Percentiles rank a stretch among this genome's conserved stretches.
These are phyloP conservation scores for Nakaseomyces uthaithaninus DNA, from an alignment of 1,139 yeast species.

Conservation along the genomic window DNA sequence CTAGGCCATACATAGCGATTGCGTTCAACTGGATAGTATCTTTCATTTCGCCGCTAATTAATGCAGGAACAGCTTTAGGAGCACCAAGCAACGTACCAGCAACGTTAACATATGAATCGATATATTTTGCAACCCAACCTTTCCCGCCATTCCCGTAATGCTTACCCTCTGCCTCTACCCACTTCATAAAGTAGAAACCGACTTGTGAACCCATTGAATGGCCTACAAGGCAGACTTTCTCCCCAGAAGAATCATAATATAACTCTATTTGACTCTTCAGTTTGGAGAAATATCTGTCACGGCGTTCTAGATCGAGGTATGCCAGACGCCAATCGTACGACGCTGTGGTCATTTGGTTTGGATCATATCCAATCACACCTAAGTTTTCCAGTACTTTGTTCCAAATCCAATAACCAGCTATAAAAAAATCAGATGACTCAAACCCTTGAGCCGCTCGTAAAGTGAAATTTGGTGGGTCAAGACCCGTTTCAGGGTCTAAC, in stretches of 20 bases:
- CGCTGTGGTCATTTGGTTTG: constrained; percentile 83
- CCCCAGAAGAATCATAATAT: constrained; percentile 42
- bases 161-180: constrained; percentile 87
- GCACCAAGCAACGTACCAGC: constrained; percentile 87
- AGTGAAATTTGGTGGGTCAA: constrained; percentile 78
- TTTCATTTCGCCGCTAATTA: constrained; percentile 93
- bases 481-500: constrained; percentile 84
- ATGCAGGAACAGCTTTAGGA: constrained; percentile 86
- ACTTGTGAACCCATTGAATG: constrained; percentile 98
- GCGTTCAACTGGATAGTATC: constrained; percentile 93
- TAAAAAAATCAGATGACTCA: constrained; percentile 93
- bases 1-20: constrained; percentile 87
- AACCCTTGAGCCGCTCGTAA: constrained; percentile 92
- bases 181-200: constrained; percentile 76
- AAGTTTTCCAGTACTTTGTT: constrained; percentile 84
- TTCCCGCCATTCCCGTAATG: constrained; percentile 82
- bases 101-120: constrained; percentile 75
- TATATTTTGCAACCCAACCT: constrained; percentile 75
- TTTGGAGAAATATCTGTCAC: constrained; percentile 79
- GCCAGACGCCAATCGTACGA: constrained; percentile 95
- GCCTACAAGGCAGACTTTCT: constrained; percentile 72
- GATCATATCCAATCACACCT: constrained; percentile 90
- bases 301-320: constrained; percentile 73
- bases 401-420: constrained; percentile 99
- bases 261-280: constrained; percentile 67